Evolutionary conservation across 495 filamentous ascomycete species (phyloP).

Genomic region (Amorphotheca resinae): DNA sequence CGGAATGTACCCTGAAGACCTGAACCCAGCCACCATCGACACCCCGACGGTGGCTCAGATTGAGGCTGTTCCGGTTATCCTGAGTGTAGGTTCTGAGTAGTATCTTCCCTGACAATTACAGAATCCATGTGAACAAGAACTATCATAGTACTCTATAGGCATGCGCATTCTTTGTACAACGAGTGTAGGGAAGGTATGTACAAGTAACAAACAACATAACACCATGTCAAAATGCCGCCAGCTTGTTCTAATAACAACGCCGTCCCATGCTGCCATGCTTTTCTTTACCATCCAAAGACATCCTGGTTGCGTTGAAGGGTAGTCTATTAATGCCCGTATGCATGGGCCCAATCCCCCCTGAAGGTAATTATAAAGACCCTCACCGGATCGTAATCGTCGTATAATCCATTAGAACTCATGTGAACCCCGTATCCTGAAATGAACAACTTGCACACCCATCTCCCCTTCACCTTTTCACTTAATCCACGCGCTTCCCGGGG

Average conservation of each 20-base stretch:
- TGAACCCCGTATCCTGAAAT: neutral
- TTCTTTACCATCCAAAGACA: neutral
- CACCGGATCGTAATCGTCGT: conserved; percentile 2
- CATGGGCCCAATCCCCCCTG: neutral
- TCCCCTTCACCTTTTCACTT: neutral
- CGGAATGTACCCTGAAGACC: too few relatives aligned
- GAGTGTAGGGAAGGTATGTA: too few relatives aligned
- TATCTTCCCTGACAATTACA: too few relatives aligned
- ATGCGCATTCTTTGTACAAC: too few relatives aligned
- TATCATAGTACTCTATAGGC: too few relatives aligned
- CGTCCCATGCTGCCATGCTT: conserved; percentile 1
- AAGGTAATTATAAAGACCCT: neutral
- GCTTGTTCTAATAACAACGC: conserved; percentile 1
- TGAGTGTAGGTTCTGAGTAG: too few relatives aligned
- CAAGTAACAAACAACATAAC: too few relatives aligned
- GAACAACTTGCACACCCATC: neutral
- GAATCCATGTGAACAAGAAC: too few relatives aligned
- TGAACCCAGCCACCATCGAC: too few relatives aligned
- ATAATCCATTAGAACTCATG: too few relatives aligned
- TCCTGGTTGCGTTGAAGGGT: neutral
- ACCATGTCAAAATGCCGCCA: neutral
- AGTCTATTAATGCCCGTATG: conserved; percentile 7
- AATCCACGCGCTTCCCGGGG: conserved; percentile 14
- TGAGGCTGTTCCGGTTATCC: too few relatives aligned
- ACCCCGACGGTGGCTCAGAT: too few relatives aligned